These are phyloP conservation scores for Aspergillus homomorphus DNA, from an alignment of 495 filamentous ascomycete genomes.

Conservation along the genomic window DNA sequence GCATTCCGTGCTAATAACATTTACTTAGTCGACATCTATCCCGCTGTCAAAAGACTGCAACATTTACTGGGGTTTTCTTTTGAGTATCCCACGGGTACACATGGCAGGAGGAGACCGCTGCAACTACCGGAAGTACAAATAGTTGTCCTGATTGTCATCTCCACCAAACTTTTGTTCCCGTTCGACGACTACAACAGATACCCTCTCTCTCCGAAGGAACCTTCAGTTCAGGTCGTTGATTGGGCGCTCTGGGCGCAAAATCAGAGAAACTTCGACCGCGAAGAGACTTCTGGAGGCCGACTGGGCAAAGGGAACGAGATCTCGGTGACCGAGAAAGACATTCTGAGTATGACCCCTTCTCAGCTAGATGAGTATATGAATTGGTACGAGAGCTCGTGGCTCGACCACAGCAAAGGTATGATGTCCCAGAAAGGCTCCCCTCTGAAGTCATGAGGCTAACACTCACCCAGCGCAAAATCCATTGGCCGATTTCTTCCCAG, in stretches of 20 bases:
- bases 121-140: conserved; percentile 71
- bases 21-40: conserved; percentile 68
- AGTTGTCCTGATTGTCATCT: conserved; percentile 67
- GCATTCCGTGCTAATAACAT: conserved; percentile 13
- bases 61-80: conserved; percentile 55
- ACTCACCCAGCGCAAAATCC: conserved; percentile 25
- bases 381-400: conserved; percentile 80
- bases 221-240: conserved; percentile 58
- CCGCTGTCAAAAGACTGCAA: conserved; percentile 56
- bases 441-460: conserved; percentile 2
- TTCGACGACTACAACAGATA: conserved; percentile 61
- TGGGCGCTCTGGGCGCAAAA: conserved; percentile 68
- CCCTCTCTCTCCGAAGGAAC: conserved; percentile 56
- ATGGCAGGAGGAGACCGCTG: conserved; percentile 30
- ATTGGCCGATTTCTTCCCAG: conserved; percentile 53
- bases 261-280: conserved; percentile 42
- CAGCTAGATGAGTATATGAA: conserved; percentile 82
- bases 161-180: conserved; percentile 74
- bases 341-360: conserved; percentile 61
- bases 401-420: conserved; percentile 39
- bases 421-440: neutral
- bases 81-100: conserved; percentile 44
- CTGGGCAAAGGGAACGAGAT: conserved; percentile 42
- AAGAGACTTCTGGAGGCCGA: conserved; percentile 21
- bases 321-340: conserved; percentile 61